Percentiles rank a stretch among this genome's conserved stretches.
These are phyloP conservation scores for Paxillus involutus DNA, from an alignment of 768 basidiomycete species.

Conservation along the genomic window DNA sequence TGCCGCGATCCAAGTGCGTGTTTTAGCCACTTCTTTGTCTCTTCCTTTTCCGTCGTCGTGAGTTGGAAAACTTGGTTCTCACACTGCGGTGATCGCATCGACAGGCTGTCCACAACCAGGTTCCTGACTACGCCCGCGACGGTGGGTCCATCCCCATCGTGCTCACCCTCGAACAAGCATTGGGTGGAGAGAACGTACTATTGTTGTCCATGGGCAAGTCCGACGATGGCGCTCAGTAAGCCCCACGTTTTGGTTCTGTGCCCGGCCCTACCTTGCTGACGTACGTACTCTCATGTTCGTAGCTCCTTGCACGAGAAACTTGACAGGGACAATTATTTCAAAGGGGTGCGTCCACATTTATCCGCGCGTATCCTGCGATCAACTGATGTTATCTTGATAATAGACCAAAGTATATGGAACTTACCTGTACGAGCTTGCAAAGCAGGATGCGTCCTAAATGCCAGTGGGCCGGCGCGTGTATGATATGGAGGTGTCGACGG, in stretches of 20 bases:
- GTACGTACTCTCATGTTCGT: neutral
- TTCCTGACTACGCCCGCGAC: slow-evolving; percentile 78
- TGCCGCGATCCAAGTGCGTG: slow-evolving; percentile 65
- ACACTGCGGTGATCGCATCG: neutral
- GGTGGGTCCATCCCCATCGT: slow-evolving; percentile 90
- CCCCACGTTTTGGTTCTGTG: neutral
- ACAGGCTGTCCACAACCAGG: slow-evolving; percentile 52
- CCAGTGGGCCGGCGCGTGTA: no score
- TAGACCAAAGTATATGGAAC: slow-evolving; percentile 16
- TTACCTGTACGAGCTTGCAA: slow-evolving; percentile 15
- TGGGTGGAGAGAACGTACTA: slow-evolving; percentile 72
- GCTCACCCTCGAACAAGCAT: slow-evolving; percentile 78
- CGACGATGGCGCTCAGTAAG: slow-evolving; percentile 89
- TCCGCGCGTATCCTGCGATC: neutral
- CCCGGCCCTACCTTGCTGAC: neutral
- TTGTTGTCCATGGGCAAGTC: slow-evolving; percentile 88
- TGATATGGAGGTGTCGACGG: no score
- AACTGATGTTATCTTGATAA: neutral
- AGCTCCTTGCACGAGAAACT: slow-evolving; percentile 94
- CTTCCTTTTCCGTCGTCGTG: no score
- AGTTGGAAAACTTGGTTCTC: no score
- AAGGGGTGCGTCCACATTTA: slow-evolving; percentile 51
- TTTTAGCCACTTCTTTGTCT: neutral
- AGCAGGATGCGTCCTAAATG: no score
- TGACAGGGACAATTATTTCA: slow-evolving; percentile 80